phyloP scores from a whole-genome alignment of 1,139 yeast species.

The Hansenula sp. region DNA sequence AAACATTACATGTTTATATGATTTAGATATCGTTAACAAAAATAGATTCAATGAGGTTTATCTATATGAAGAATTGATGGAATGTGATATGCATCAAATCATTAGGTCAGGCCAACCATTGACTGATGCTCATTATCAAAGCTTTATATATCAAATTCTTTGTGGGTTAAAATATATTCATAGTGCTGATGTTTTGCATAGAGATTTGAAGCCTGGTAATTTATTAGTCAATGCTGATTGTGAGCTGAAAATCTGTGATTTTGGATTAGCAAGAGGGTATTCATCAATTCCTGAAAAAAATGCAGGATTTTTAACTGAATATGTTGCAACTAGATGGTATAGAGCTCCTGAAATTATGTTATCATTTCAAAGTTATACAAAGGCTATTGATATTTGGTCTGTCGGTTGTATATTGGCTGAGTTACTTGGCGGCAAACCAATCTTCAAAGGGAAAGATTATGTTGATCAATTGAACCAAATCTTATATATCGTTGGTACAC shows the following conservation, averaged over 20 bases:
- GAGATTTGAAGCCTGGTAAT: slow-evolving; percentile 95
- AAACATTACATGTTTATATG: slow-evolving; percentile 90
- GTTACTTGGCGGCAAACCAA: slow-evolving; percentile 84
- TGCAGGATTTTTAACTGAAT: slow-evolving; percentile 90
- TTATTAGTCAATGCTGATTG: slow-evolving; percentile 93
- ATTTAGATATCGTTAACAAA: slow-evolving; percentile 82
- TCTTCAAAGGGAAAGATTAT: slow-evolving; percentile 91
- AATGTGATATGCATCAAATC: slow-evolving; percentile 97
- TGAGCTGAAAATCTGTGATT: slow-evolving; percentile 93
- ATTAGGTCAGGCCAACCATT: slow-evolving; percentile 90
- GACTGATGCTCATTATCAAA: slow-evolving; percentile 93
- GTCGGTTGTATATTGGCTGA: slow-evolving; percentile 97
- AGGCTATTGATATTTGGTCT: slow-evolving; percentile 96
- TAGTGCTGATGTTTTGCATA: slow-evolving; percentile 90
- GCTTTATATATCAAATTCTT: slow-evolving; percentile 84
- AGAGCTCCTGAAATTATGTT: slow-evolving; percentile 98
- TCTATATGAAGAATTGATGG: slow-evolving; percentile 93
- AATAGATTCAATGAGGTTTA: slow-evolving; percentile 87
- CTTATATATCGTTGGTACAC: slow-evolving; percentile 83
- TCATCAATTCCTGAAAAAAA: slow-evolving; percentile 80
- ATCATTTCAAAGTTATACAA: slow-evolving; percentile 87
- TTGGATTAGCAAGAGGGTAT: slow-evolving; percentile 96
- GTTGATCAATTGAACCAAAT: slow-evolving; percentile 94
- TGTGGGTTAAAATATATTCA: slow-evolving; percentile 94
- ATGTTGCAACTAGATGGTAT: slow-evolving; percentile 98